Percentiles rank a stretch among this genome's conserved stretches.
Evolutionary conservation across 768 basidiomycete genomes (phyloP).

Genomic region (Trichaptum fuscoviolaceum): DNA sequence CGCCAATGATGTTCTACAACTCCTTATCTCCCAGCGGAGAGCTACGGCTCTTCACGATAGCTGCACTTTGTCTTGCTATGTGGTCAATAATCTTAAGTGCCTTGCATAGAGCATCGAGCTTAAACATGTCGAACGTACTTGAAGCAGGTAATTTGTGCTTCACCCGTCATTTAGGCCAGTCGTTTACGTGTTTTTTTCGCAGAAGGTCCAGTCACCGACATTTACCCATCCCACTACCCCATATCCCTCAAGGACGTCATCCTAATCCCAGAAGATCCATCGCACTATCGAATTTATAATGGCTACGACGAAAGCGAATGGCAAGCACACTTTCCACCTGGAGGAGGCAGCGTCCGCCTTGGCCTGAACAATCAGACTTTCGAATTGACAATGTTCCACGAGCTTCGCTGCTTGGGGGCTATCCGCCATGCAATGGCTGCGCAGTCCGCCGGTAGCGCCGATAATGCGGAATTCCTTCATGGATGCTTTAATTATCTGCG

Average conservation of each 20-base stretch:
- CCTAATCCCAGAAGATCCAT: neutral
- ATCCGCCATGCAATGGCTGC: conserved; percentile 15
- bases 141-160: neutral
- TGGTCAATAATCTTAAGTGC: neutral
- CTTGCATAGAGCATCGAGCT: neutral
- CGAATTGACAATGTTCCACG: conserved; percentile 28
- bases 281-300: neutral
- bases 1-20: neutral
- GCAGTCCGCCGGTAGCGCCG: neutral
- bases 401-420: conserved; percentile 28
- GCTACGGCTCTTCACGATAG: neutral
- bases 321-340: conserved; percentile 22
- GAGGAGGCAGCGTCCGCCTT: conserved; percentile 18
- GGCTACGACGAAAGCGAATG: conserved; percentile 18
- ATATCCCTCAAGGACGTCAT: neutral
- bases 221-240: neutral
- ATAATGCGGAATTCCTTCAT: conserved; percentile 17
- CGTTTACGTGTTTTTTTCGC: neutral
- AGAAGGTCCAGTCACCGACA: neutral
- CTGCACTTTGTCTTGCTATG: neutral
- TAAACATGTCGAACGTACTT: neutral
- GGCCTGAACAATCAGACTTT: conserved; percentile 22
- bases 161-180: neutral
- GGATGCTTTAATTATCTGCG: conserved; percentile 49
- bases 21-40: neutral